Evolutionary conservation across 2,329 filamentous ascomycete species (phyloP).

Genomic region (Nigrograna mackinnonii): DNA sequence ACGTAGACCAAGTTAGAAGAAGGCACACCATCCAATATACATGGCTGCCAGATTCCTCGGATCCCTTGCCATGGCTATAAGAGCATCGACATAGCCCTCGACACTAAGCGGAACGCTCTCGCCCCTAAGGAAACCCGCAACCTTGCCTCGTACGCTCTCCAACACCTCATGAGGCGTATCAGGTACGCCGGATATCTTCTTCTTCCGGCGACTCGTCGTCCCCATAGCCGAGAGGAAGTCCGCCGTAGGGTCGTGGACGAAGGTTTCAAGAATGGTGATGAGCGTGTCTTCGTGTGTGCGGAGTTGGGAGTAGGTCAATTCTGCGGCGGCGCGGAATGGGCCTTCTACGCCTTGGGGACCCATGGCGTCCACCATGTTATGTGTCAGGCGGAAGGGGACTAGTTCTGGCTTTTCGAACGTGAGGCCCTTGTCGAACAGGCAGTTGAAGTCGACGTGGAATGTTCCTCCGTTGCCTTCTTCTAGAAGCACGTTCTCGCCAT

Average conservation of each 20-base stretch:
- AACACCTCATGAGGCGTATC: conserved; percentile 79
- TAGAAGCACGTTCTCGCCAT: conserved; percentile 95
- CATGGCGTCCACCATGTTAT: conserved; percentile 99
- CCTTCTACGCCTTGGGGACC: conserved; percentile 91
- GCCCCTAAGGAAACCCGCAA: conserved; percentile 79
- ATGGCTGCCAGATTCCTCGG: conserved; percentile 81
- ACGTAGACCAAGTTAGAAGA: too few species aligned
- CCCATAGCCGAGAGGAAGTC: too few species aligned
- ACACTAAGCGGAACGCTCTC: conserved; percentile 93
- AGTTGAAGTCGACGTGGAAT: conserved; percentile 99
- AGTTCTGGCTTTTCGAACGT: conserved; percentile 94
- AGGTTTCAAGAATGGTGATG: conserved; percentile 96
- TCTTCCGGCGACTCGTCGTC: conserved; percentile 71
- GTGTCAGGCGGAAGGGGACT: conserved; percentile 94
- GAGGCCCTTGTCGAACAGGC: conserved; percentile 95
- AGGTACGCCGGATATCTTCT: conserved; percentile 58
- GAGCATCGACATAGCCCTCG: conserved; percentile 94
- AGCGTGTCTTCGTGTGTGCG: conserved; percentile 93
- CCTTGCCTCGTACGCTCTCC: conserved; percentile 84
- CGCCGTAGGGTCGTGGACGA: conserved; percentile 94
- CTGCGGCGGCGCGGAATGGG: conserved; percentile 87
- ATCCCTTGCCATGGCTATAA: conserved; percentile 86
- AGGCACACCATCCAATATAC: conserved; percentile 94
- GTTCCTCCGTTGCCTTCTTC: conserved; percentile 92
- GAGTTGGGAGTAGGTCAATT: conserved; percentile 82